These are phyloP conservation scores for Ceratocystis albifundus DNA, from an alignment of 2,329 filamentous ascomycete genomes.

Conservation along the genomic window DNA sequence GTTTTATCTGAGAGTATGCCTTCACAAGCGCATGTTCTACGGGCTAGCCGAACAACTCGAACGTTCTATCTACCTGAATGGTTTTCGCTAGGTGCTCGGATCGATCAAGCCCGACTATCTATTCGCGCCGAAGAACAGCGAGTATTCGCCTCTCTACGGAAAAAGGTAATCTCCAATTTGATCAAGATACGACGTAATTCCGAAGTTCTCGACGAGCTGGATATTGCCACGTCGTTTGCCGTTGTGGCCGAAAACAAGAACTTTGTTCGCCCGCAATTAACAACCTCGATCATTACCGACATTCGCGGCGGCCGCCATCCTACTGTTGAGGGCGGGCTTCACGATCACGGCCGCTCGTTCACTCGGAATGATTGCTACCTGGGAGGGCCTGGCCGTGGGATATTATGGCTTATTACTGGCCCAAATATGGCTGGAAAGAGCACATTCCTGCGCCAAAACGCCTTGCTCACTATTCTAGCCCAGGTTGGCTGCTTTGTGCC, in stretches of 20 bases:
- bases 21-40: constrained; percentile 43
- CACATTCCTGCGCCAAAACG: constrained; percentile 91
- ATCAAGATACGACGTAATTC: constrained; percentile 82
- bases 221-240: constrained; percentile 80
- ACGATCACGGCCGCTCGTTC: constrained; percentile 68
- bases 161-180: constrained; percentile 66
- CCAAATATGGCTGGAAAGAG: constrained; percentile 99
- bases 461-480: constrained; percentile 83
- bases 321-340: constrained; percentile 75
- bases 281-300: constrained; percentile 47
- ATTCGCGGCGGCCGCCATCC: constrained; percentile 83
- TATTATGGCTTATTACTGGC: constrained; percentile 58
- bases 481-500: constrained; percentile 91
- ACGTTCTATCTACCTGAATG: constrained; percentile 77
- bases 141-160: constrained; percentile 64
- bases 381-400: constrained; percentile 46
- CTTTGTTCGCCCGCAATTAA: constrained; percentile 62
- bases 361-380: constrained; percentile 77
- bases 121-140: constrained; percentile 76
- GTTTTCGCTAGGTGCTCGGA: constrained; percentile 64
- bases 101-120: constrained; percentile 65
- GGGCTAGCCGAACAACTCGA: constrained; percentile 69
- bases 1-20: constrained; percentile 17
- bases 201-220: constrained; percentile 81
- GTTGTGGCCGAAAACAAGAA: constrained; percentile 61